Base-by-base conservation (phyloP, 352 stramenopile genomes). In the Thalassiosira mediterranea region DNA sequence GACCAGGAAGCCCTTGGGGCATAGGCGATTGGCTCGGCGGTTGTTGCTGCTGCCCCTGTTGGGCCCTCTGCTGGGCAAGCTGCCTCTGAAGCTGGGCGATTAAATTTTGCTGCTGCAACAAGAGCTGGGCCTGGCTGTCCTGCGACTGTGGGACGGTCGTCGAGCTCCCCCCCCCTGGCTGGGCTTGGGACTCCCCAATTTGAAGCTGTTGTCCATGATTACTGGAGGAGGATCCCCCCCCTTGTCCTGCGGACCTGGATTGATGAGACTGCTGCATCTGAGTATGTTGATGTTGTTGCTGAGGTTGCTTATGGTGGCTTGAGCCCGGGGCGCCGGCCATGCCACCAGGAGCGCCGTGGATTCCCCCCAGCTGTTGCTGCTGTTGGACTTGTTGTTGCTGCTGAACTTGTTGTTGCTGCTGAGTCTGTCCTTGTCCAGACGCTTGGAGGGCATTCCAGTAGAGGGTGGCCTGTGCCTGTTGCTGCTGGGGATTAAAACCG, bases 301-400 rank as follows among this genome's bases (percentile, higher is more conserved):
- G 60, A 4, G 17, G n/a, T n/a, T n/a, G n/a, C n/a, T n/a, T n/a
- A n/a, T n/a, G n/a, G n/a, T n/a, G n/a, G 25, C 25, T 60, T 17
- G n/a, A 31, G 38, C 40, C 57, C 15, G 48, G 31, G 49, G 13
- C 52, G 44, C 63, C 37, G 26, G 59, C 52, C n/a, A n/a, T 72
- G 62, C 49, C 56, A 38, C 13, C 69, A 32, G n/a, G 53, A 25
- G 19, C 60, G 37, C 52, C 76, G 61, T 62, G 69, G 64, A 17
- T 32, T n/a, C n/a, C n/a, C n/a, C n/a, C 38, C 13, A 64, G 54
- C 52, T 87, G 79, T 37, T 69, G 44, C 37, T 70, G 69, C 34
- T 72, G 61, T 48, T 73, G 58, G 28, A 40, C 38, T 52, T 79
- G 60, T 31, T 78, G 71, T 25, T 86, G 72, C 42, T 75, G 63